phyloP scores from a whole-genome alignment of 768 basidiomycete species.

The Hypholoma sublateritium region DNA sequence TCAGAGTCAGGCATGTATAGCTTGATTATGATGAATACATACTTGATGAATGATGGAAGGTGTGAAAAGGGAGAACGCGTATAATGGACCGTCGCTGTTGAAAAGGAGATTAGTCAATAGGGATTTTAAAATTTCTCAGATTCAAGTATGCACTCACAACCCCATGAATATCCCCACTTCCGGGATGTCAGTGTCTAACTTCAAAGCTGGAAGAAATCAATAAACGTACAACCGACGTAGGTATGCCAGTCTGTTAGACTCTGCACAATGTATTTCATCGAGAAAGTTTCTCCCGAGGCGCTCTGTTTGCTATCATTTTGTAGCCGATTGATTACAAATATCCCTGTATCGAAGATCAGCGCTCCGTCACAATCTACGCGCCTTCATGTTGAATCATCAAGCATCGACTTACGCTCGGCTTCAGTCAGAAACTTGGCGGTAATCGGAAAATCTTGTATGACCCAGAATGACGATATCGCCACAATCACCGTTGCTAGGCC shows the following conservation, averaged over 20 bases:
- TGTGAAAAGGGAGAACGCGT: constrained; percentile 51
- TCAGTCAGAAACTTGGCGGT: constrained; percentile 68
- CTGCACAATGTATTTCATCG: constrained; percentile 54
- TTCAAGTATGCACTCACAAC: constrained; percentile 40
- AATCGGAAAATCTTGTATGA: constrained; percentile 79
- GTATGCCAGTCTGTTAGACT: constrained; percentile 73
- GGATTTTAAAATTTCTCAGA: not conserved
- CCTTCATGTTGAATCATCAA: not conserved
- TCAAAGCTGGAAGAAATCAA: not conserved
- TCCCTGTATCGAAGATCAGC: constrained; percentile 35
- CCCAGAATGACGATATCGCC: constrained; percentile 62
- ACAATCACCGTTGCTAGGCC: constrained; percentile 66
- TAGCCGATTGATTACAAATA: constrained; percentile 62
- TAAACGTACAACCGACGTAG: constrained; percentile 60
- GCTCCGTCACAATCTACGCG: too few relatives aligned
- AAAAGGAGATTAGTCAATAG: constrained; percentile 4
- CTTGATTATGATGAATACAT: constrained; percentile 10
- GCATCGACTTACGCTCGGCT: constrained; percentile 47
- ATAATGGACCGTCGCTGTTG: constrained; percentile 54
- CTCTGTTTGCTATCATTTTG: constrained; percentile 65
- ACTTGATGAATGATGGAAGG: constrained; percentile 61
- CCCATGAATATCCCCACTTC: constrained; percentile 73
- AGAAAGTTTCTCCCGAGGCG: constrained; percentile 61
- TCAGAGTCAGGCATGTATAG: not conserved
- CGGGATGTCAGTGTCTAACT: not conserved